These are phyloP conservation scores for Zymoseptoria passerinii DNA, from an alignment of 2,329 filamentous ascomycete genomes.

Conservation along the genomic window DNA sequence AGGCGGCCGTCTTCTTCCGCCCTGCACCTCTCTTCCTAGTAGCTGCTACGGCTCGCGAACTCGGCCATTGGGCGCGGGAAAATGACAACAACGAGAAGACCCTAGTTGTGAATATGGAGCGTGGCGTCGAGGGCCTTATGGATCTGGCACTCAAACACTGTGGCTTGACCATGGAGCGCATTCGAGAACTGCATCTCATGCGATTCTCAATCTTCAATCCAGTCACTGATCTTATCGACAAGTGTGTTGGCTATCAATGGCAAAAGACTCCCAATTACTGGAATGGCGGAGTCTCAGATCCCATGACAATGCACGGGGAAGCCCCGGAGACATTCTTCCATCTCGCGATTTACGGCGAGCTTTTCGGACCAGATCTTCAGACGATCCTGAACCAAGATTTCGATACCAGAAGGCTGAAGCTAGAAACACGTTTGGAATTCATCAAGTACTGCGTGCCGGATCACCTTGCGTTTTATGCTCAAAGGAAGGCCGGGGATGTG, in stretches of 20 bases:
- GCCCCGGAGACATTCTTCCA: constrained; percentile 23
- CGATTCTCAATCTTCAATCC: constrained; percentile 29
- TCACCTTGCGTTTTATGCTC: neutral
- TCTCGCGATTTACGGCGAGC: constrained; percentile 28
- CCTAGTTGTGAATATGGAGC: constrained; percentile 18
- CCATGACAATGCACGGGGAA: constrained; percentile 22
- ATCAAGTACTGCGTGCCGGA: constrained; percentile 28
- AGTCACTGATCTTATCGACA: constrained; percentile 28
- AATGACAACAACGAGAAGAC: constrained; percentile 15
- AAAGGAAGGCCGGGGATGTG: too few relatives aligned
- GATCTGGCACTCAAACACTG: constrained; percentile 24
- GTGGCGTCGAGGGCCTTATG: constrained; percentile 28
- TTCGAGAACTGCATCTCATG: constrained; percentile 24
- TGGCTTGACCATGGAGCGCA: constrained; percentile 27
- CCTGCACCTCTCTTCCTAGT: constrained; percentile 32
- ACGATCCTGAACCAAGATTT: constrained; percentile 12
- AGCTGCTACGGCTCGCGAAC: constrained; percentile 27
- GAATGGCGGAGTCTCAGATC: constrained; percentile 27
- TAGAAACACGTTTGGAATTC: constrained; percentile 24
- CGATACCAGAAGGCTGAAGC: constrained; percentile 4
- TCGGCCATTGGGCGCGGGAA: constrained; percentile 29
- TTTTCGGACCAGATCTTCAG: constrained; percentile 24
- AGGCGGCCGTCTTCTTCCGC: constrained; percentile 30
- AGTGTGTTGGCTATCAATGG: constrained; percentile 28
- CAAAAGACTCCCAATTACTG: constrained; percentile 22